Evolutionary conservation across 2,329 filamentous ascomycete genomes (phyloP), one percentile per base, ranked within the genome.

Genomic region (Didymella exigua): DNA sequence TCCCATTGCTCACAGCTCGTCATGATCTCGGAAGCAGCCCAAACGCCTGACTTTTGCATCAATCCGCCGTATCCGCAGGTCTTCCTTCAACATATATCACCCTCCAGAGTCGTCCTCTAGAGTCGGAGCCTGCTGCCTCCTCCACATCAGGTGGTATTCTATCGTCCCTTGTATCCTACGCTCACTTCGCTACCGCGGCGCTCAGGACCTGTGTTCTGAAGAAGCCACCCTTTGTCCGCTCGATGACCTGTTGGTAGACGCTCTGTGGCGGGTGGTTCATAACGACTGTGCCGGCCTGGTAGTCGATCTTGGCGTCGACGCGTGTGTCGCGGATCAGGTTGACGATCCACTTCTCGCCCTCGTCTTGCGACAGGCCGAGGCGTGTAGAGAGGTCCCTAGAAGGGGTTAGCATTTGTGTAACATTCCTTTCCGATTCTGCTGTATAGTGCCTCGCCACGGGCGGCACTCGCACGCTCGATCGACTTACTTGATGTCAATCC

Each of bases 271-370:
- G 95, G 81, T 99, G 95, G 83, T 99, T 98, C 93, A 99, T 99
- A 68, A 98, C 87, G 48, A 99, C 95, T 49, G 95, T 98, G 73
- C 95, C 95, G 79, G 96, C 91, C 82, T 98, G 91, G 82, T 96
- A 97, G 81, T 99, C 95, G 75, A 98, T 98, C 86, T 99, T 99
- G 71, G 95, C 95, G 74, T 99, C 95, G 61, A 99, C 90, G 60
- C 93, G 86, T 21, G 95, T 99, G 79, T 99, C 95, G 62, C 95
- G 89, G 79, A 99, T 99, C 62, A 99, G 85, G 82, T 99, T 99
- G 69, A 99, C 95, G 72, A 99, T 99, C 95, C 95, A 99, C 84
- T 99, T 99, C 86, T 99, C 95, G 70, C 95, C 95, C 73, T 98
- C 95, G 73, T 96, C 91, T 70, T 93, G 88, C 75, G 89, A 91